Conservation (phyloP, 2,329 filamentous ascomycete genomes). For the Phyllosticta ampelicida region DNA sequence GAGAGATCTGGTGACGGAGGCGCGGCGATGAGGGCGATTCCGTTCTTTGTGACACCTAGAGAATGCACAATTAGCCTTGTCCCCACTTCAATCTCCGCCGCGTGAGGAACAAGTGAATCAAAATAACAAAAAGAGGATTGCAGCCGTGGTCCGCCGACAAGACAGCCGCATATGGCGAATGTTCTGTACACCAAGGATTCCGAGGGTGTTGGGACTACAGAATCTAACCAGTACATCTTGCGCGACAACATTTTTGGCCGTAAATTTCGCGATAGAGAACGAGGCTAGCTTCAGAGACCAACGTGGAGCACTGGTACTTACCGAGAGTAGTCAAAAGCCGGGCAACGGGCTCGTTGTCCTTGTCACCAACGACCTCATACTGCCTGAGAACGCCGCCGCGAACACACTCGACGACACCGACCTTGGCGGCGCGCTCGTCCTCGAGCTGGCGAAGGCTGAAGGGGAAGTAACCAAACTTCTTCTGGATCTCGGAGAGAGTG, state of each 20-base stretch:
- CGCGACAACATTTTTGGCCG: background rate
- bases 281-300: background rate
- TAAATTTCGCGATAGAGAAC: background rate
- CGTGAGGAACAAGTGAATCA: background rate
- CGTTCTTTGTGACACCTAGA: conserved; percentile 93
- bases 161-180: background rate
- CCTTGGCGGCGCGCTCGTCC: conserved; percentile 89
- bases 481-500: conserved; percentile 85
- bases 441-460: conserved; percentile 96
- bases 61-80: background rate
- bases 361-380: conserved; percentile 93
- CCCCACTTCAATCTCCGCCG: background rate
- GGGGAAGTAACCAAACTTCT: conserved; percentile 95
- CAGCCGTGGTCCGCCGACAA: background rate
- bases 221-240: background rate
- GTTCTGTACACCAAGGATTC: too few relatives aligned
- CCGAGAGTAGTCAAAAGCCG: conserved; percentile 85
- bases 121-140: background rate
- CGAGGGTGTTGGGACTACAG: background rate
- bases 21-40: conserved; percentile 72
- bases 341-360: conserved; percentile 75
- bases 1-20: conserved; percentile 65
- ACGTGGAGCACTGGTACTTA: conserved; percentile 41
- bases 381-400: conserved; percentile 84
- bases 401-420: conserved; percentile 93